Base-by-base conservation (phyloP, 169 alveolate genomes). In the Plasmodium gaboni region DNA sequence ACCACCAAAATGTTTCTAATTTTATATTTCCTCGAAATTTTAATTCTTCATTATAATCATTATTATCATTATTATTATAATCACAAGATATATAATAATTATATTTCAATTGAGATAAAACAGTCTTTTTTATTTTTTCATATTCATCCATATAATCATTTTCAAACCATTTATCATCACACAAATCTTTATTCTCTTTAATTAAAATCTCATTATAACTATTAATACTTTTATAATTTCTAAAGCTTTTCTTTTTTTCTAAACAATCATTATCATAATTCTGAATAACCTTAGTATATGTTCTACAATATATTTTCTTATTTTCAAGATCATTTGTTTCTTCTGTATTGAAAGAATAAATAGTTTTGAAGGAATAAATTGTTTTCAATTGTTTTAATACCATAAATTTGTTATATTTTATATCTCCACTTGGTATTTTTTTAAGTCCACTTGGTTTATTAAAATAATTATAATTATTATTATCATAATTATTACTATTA, bases 1-100 rank as follows among this genome's bases (percentile, higher is more conserved):
- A 86, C 92, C 92, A 86, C 12, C n/a, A 19, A 32, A 70, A 86
- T 3, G 92, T 86, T 24, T 86, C 73, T 32, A 64, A 60, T 48
- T 86, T 69, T 1, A 86, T 72, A 53, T 86, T 86, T 12, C 92
- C 92, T 44, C 42, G 59, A 24, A 60, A 38, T 7, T 65, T 63
- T n/a, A n/a, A 72, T 44, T 86, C 76, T 24, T 71, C 76, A 2
- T 50, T 74, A 38, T 44, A 44, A 13, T 64, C 72, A 22, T 8
- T 46, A 3, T 17, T 48, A 2, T n/a, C 13, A 13, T 15, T 10
- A 1, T 32, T 26, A 15, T n/a, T 51, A 48, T 65, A 46, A 6
- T 78, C 76, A 51, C 26, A 59, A 12, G 26, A 74, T 17, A 24
- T 53, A 13, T 74, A 74, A 61, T 61, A 74, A 61, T 61, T 22